Conservation (phyloP, 2,329 filamentous ascomycete genomes). For the Calonectria hongkongensis region DNA sequence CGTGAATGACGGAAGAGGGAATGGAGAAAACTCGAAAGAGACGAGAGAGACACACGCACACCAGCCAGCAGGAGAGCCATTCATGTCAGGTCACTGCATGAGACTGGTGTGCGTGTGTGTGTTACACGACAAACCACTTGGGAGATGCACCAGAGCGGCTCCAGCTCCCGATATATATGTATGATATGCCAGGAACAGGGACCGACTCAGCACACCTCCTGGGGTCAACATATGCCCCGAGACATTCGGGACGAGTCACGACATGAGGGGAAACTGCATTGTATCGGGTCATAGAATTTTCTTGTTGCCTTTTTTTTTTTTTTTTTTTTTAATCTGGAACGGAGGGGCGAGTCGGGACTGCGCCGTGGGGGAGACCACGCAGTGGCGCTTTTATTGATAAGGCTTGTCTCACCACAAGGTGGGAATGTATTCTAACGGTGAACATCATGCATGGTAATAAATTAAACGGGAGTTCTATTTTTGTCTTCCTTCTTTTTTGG, state of each 20-base stretch:
- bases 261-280: conserved; percentile 18
- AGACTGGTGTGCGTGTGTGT: conserved; percentile 15
- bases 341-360: conserved; percentile 2
- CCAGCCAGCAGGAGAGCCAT: conserved; percentile 6
- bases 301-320: conserved; percentile 15
- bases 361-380: conserved; percentile 13
- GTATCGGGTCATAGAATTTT: conserved; percentile 21
- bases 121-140: conserved; percentile 20
- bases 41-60: background rate
- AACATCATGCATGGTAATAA: conserved; percentile 25
- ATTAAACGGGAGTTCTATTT: conserved; percentile 26
- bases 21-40: conserved; percentile 1
- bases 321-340: conserved; percentile 4
- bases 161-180: conserved; percentile 15
- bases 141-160: conserved; percentile 8
- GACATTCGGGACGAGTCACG: conserved; percentile 23
- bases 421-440: conserved; percentile 25
- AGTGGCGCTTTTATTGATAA: conserved; percentile 22
- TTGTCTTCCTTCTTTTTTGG: conserved; percentile 3
- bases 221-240: conserved; percentile 14
- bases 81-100: background rate
- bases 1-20: background rate
- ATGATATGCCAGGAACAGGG: conserved; percentile 1
- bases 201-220: conserved; percentile 7
- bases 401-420: conserved; percentile 23